Conservation (phyloP, 805 yeast genomes). For the Wickerhamomyces tratensis region DNA sequence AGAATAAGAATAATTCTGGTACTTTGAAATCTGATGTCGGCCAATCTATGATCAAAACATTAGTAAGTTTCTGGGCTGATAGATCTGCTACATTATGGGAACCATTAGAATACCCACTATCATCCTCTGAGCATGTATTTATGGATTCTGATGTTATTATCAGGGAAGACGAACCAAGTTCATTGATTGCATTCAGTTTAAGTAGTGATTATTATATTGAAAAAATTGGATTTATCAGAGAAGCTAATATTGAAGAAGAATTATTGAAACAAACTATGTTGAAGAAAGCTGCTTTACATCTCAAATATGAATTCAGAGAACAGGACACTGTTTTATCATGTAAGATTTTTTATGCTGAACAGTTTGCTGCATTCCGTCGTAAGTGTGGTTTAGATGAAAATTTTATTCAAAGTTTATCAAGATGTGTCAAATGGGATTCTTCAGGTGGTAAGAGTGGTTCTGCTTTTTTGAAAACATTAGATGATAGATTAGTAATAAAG, state of each 20-base stretch:
- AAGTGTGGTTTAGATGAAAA: conserved; percentile 70
- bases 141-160: conserved; percentile 90
- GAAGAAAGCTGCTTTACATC: conserved; percentile 78
- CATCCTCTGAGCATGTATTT: conserved; percentile 78
- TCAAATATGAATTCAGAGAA: conserved; percentile 86
- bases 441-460: conserved; percentile 97
- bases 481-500: conserved; percentile 81
- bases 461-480: conserved; percentile 84
- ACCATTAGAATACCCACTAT: conserved; percentile 75
- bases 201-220: conserved; percentile 75
- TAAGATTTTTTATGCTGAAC: conserved; percentile 91
- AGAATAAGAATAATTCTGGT: neutral
- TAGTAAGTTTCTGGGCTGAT: conserved; percentile 95
- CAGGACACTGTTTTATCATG: conserved; percentile 79
- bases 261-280: conserved; percentile 60
- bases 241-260: conserved; percentile 1
- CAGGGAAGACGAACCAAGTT: conserved; percentile 94
- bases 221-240: conserved; percentile 32
- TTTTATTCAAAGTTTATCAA: conserved; percentile 80
- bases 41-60: conserved; percentile 60
- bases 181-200: conserved; percentile 86
- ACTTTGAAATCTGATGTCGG: conserved; percentile 14
- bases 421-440: conserved; percentile 94
- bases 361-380: conserved; percentile 86
- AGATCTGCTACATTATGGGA: conserved; percentile 94